These are phyloP conservation scores for Fistulifera pelliculosa DNA, from an alignment of 108 stramenopile species.

Conservation along the genomic window DNA sequence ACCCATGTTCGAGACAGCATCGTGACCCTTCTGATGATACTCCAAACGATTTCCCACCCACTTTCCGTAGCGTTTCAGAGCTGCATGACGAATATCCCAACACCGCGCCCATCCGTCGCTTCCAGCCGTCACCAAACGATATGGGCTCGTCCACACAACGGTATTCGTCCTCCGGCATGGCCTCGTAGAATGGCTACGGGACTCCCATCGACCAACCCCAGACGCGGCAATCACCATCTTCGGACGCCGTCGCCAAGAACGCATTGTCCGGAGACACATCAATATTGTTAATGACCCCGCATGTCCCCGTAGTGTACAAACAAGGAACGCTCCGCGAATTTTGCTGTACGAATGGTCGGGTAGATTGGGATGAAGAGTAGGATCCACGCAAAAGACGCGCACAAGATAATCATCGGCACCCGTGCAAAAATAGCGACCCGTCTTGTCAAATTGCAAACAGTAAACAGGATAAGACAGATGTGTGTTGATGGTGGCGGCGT, in stretches of 20 bases:
- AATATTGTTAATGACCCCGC: slow-evolving; percentile 88
- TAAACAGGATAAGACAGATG: slow-evolving; percentile 83
- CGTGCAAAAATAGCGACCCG: slow-evolving; percentile 85
- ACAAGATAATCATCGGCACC: slow-evolving; percentile 93
- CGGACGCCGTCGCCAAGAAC: slow-evolving; percentile 83
- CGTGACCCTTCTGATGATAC: slow-evolving; percentile 24
- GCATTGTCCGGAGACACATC: slow-evolving; percentile 86
- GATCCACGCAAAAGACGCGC: slow-evolving; percentile 70
- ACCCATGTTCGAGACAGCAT: background rate
- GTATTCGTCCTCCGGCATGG: slow-evolving; percentile 75
- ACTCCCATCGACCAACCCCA: slow-evolving; percentile 82
- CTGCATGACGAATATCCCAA: slow-evolving; percentile 81
- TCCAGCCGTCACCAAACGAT: slow-evolving; percentile 66
- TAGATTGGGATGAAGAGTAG: background rate
- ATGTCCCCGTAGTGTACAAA: slow-evolving; percentile 87
- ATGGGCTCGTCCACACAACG: slow-evolving; percentile 77
- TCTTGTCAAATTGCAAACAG: slow-evolving; percentile 81
- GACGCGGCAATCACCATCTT: slow-evolving; percentile 78
- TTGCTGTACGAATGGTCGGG: slow-evolving; percentile 12
- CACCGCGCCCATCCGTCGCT: slow-evolving; percentile 68
- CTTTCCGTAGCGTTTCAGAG: slow-evolving; percentile 46
- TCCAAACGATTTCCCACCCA: slow-evolving; percentile 44
- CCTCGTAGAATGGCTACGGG: slow-evolving; percentile 79
- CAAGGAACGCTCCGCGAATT: slow-evolving; percentile 61
- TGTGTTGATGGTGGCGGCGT: slow-evolving; percentile 73